phyloP scores from a whole-genome alignment of 495 filamentous ascomycete genomes.

The Xylaria intraflava region DNA sequence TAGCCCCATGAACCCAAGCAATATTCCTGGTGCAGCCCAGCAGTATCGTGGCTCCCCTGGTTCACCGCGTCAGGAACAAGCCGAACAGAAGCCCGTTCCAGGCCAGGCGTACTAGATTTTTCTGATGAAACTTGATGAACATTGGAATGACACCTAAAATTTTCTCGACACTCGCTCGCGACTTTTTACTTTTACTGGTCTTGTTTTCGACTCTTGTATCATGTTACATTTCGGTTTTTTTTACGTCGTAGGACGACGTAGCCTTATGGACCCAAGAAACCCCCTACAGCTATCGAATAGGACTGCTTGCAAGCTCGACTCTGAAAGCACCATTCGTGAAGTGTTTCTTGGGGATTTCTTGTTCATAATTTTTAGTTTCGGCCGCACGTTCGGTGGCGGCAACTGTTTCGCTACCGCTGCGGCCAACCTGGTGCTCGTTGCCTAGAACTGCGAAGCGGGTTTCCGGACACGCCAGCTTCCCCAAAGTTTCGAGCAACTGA shows the following conservation, averaged over 20 bases:
- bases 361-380: conserved; percentile 18
- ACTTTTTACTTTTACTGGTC: conserved; percentile 19
- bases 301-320: neutral
- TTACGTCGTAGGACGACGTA: conserved; percentile 12
- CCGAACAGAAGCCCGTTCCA: conserved; percentile 41
- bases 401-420: neutral
- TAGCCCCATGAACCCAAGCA: conserved; percentile 54
- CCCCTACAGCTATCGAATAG: neutral
- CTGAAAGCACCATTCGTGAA: neutral
- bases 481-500: neutral
- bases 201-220: conserved; percentile 17
- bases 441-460: neutral
- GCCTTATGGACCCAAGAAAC: neutral
- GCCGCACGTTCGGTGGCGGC: neutral
- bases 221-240: conserved; percentile 10
- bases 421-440: neutral
- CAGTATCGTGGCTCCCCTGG: conserved; percentile 22
- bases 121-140: conserved; percentile 23
- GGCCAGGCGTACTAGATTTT: conserved; percentile 43
- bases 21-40: conserved; percentile 17
- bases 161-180: conserved; percentile 32
- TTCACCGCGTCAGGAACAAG: conserved; percentile 28
- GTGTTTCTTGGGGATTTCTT: neutral
- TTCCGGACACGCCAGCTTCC: neutral
- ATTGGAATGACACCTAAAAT: conserved; percentile 20